These are phyloP conservation scores for Umbelopsis vinacea DNA, from an alignment of 192 early-diverging fungal species.

Conservation along the genomic window DNA sequence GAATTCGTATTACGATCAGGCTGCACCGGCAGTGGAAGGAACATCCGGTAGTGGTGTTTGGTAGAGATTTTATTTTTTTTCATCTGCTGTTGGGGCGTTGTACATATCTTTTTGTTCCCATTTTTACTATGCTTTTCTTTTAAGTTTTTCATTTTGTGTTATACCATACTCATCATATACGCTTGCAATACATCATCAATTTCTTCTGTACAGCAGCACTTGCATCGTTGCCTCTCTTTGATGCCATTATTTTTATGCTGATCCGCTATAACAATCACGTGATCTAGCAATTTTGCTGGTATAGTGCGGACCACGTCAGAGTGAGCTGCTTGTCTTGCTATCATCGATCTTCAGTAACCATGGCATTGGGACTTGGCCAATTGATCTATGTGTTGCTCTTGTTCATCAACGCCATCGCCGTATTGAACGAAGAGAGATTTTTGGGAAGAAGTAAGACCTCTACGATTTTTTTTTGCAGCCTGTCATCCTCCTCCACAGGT, in stretches of 20 bases:
- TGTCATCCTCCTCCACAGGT: neutral
- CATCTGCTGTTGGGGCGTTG: neutral
- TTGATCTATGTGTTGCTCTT: conserved; percentile 80
- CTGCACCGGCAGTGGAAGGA: neutral
- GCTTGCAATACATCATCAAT: too few relatives aligned
- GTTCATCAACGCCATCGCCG: conserved; percentile 87
- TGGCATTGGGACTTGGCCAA: conserved; percentile 72
- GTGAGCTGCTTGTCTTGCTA: neutral
- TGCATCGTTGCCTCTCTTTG: too few relatives aligned
- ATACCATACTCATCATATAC: too few relatives aligned
- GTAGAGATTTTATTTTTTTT: neutral
- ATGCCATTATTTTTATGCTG: too few relatives aligned
- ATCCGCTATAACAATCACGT: too few relatives aligned
- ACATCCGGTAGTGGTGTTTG: neutral
- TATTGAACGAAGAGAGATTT: conserved; percentile 92
- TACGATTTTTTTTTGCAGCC: too few relatives aligned
- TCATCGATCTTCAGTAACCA: conserved; percentile 24
- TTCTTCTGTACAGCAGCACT: too few relatives aligned
- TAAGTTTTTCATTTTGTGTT: too few relatives aligned
- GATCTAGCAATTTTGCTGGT: too few relatives aligned
- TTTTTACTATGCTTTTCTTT: too few relatives aligned
- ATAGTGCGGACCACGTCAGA: too few relatives aligned
- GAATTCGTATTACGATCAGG: conserved; percentile 12
- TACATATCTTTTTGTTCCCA: too few relatives aligned
- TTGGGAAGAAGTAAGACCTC: conserved; percentile 80